phyloP scores from a whole-genome alignment of 2,329 filamentous ascomycete genomes.

The Cryphonectria parasitica region DNA sequence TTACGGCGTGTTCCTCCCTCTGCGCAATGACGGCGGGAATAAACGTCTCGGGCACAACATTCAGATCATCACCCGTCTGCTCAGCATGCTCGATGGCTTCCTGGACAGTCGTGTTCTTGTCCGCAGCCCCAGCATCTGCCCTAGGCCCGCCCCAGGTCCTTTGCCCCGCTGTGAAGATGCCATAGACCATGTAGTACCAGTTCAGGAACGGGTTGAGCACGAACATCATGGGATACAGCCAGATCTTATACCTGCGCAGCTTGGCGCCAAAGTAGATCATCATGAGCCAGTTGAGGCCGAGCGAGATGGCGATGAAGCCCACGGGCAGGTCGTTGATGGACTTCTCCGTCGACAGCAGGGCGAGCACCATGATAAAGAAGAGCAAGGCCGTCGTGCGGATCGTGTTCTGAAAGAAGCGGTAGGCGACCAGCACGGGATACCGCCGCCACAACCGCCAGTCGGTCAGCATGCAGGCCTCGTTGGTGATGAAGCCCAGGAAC shows the following conservation, averaged over 20 bases:
- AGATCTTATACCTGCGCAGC: conserved; percentile 87
- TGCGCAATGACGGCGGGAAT: conserved; percentile 60
- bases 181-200: conserved; percentile 98
- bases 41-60: conserved; percentile 87
- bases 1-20: conserved; percentile 37
- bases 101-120: conserved; percentile 74
- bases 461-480: conserved; percentile 97
- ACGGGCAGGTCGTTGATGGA: conserved; percentile 79
- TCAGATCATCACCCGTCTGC: conserved; percentile 81
- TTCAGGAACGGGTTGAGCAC: conserved; percentile 95
- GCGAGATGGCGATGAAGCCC: conserved; percentile 89
- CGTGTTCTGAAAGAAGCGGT: conserved; percentile 94
- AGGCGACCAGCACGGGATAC: conserved; percentile 83
- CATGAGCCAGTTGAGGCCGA: conserved; percentile 90
- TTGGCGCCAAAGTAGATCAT: conserved; percentile 96
- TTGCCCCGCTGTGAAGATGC: conserved; percentile 91
- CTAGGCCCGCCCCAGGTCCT: conserved; percentile 94
- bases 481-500: conserved; percentile 97
- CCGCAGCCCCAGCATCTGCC: conserved; percentile 83
- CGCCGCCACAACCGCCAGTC: conserved; percentile 89
- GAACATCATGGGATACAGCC: conserved; percentile 96
- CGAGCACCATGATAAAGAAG: conserved; percentile 92
- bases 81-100: conserved; percentile 84
- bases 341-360: conserved; percentile 82
- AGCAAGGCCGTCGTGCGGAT: conserved; percentile 92